phyloP scores from a whole-genome alignment of 768 basidiomycete genomes.

The Mycena rosella region DNA sequence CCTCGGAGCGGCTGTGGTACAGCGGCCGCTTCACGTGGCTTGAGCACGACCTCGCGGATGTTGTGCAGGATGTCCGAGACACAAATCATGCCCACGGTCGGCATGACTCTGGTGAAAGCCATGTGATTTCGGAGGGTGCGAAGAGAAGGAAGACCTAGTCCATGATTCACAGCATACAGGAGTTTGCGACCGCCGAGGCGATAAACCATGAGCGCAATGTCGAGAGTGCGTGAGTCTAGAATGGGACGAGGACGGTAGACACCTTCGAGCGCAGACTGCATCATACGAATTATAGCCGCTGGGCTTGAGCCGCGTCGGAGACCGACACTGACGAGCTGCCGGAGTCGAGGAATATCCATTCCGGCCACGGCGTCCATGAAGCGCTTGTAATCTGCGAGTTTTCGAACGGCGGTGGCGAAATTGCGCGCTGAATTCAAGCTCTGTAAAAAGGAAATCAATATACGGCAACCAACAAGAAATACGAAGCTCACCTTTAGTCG shows the following conservation, averaged over 20 bases:
- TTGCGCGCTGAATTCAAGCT: conserved; percentile 10
- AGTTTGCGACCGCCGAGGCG: conserved; percentile 27
- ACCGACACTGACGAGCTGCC: no score
- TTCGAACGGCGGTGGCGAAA: no score
- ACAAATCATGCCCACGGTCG: conserved; percentile 22
- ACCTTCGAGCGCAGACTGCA: conserved; percentile 27
- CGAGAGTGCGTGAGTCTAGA: conserved; percentile 6
- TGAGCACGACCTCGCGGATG: conserved; percentile 26
- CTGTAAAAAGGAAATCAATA: background rate
- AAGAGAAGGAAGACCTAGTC: conserved; percentile 28
- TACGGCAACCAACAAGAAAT: background rate
- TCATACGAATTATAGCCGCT: conserved; percentile 7
- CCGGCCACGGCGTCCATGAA: no score
- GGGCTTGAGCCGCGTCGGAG: conserved; percentile 29
- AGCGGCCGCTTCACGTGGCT: background rate
- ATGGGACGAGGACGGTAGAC: conserved; percentile 6
- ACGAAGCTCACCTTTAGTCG: conserved; percentile 1
- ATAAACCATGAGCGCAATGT: conserved; percentile 21
- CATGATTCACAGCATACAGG: conserved; percentile 32
- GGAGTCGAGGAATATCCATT: no score
- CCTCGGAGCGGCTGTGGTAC: background rate
- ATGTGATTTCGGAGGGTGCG: conserved; percentile 12
- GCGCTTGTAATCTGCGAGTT: no score
- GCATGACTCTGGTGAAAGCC: conserved; percentile 12
- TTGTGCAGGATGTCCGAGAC: conserved; percentile 17